A percentile compares a stretch with the other conserved stretches of the same genome.
Evolutionary conservation across 805 yeast genomes (phyloP).

Genomic region (Lipomyces yamanashiensis): DNA sequence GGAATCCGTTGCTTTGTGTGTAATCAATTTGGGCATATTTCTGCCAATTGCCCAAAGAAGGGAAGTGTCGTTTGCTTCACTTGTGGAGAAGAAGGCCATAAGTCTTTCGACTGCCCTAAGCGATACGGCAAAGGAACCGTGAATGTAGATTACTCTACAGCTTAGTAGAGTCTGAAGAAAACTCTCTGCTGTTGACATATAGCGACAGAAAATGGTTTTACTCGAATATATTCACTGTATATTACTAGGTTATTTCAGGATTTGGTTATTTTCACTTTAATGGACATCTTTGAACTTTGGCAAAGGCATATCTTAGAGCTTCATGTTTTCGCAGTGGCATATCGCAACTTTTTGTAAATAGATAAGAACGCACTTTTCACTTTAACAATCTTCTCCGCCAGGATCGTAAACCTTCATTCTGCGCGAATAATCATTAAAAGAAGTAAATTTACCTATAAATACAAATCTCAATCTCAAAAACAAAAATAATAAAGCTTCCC

Average conservation of each 20-base stretch:
- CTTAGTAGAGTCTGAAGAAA: too few relatives aligned
- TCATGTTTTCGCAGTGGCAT: too few relatives aligned
- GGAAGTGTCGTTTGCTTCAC: background rate
- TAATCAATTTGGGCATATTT: conserved; percentile 2
- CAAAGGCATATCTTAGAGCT: too few relatives aligned
- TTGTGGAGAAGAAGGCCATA: conserved; percentile 13
- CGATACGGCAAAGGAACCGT: background rate
- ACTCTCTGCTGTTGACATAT: too few relatives aligned
- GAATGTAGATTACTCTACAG: background rate
- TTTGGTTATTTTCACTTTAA: too few relatives aligned
- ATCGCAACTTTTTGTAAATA: too few relatives aligned
- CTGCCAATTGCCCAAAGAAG: background rate
- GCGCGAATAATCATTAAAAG: background rate
- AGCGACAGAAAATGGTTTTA: too few relatives aligned
- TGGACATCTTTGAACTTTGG: too few relatives aligned
- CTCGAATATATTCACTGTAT: too few relatives aligned
- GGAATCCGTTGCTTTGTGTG: conserved; percentile 2
- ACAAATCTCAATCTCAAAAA: background rate
- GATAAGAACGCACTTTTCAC: too few relatives aligned
- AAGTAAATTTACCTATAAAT: conserved; percentile 3
- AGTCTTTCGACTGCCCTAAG: conserved; percentile 2
- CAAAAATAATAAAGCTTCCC: too few relatives aligned
- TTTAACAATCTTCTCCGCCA: background rate
- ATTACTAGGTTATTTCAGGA: too few relatives aligned
- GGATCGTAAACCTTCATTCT: background rate